Evolutionary conservation across 495 filamentous ascomycete species (phyloP).

Genomic region (Aspergillus hancockii): DNA sequence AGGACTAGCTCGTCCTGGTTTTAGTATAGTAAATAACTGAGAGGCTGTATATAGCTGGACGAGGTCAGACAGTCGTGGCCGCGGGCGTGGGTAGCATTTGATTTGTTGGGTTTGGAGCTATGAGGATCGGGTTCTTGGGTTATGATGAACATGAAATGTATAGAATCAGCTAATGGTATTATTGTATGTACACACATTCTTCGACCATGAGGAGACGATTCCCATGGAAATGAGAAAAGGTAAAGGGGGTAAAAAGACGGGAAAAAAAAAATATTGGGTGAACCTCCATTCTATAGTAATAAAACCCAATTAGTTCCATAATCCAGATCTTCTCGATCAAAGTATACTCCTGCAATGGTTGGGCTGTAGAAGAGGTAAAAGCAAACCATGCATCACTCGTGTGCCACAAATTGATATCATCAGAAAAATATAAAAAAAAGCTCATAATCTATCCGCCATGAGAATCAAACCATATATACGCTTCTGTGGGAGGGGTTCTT

Average conservation of each 20-base stretch:
- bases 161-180: background rate
- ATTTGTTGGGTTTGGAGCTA: background rate
- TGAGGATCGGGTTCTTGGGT: background rate
- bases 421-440: slow-evolving; percentile 11
- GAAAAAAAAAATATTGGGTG: background rate
- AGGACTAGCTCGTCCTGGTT: background rate
- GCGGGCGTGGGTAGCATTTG: background rate
- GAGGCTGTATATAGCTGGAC: background rate
- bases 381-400: slow-evolving; percentile 7
- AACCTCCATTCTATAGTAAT: background rate
- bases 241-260: background rate
- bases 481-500: slow-evolving; percentile 2
- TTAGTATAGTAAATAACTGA: background rate
- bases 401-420: slow-evolving; percentile 17
- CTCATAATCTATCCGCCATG: slow-evolving; percentile 25
- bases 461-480: slow-evolving; percentile 16
- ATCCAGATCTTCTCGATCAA: background rate
- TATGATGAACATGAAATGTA: background rate
- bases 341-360: background rate
- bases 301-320: background rate
- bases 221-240: background rate
- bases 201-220: background rate
- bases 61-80: background rate
- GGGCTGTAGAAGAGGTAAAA: slow-evolving; percentile 12
- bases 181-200: background rate